Base-by-base conservation (phyloP, 192 early-diverging fungal species). In the Mycoemilia scoparia region DNA sequence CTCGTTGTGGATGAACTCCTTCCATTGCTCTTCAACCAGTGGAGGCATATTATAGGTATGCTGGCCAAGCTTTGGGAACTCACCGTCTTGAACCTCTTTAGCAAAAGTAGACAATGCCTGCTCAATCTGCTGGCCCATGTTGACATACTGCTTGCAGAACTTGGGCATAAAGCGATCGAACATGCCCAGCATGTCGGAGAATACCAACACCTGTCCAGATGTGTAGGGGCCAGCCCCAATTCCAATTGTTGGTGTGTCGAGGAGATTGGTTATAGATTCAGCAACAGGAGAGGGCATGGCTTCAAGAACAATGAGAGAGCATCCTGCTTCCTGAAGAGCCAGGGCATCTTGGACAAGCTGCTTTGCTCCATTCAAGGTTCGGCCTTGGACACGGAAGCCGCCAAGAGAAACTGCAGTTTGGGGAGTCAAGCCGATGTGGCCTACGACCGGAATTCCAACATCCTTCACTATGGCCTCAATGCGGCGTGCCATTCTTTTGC, bases 351-450 rank as follows among this genome's bases (percentile, higher is more conserved):
- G 69, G 6, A 96, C 48, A 39, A 98, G 57, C 7, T 46, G 41
- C 37, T 73, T 58, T 5, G 90, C 90, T 59, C 66, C 70, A 33
- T 69, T 54, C 0, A 71, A 67, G 9, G 89, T 83, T 39, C 87
- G 89, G 24, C 86, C 91, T 49, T 93, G 88, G 20, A 89, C 84
- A 34, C 71, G 74, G 63, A 82, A 96, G 13, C 88, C 88, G 38
- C 88, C 85, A 46, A 96, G 48, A 3, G 80, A 64, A 29, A 77
- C 64, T 25, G 79, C 77, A 3, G 88, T 71, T 54, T 96, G 95
- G 32, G 95, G 95, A 7, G 87, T 98, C 39, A 98, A 57, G 0
- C 95, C 91, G 39, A 98, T 74, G 35, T 98, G 95, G 2, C 79
- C 91, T 13, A 96, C 49, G 5, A 98, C 89, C 8, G 95, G 89